A percentile compares a stretch with the other conserved stretches of the same genome.
phyloP scores from a whole-genome alignment of 352 stramenopile genomes.

The Globisporangium abappressorium region DNA sequence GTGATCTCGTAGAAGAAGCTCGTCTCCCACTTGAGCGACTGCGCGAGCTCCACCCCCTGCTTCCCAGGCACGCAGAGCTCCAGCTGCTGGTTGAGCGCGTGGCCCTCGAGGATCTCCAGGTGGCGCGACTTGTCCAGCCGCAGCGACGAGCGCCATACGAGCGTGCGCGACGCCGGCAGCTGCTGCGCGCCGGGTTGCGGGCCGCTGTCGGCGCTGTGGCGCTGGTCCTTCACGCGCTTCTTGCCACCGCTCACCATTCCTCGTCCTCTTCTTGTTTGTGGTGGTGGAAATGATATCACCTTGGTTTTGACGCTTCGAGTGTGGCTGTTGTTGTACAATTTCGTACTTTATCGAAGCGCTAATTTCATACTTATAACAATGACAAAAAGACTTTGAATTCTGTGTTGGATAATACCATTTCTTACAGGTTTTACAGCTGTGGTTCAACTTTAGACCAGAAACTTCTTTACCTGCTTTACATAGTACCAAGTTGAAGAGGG shows the following conservation, averaged over 20 bases:
- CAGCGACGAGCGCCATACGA: slow-evolving; percentile 70
- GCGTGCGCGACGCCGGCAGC: slow-evolving; percentile 30
- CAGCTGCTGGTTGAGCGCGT: slow-evolving; percentile 67
- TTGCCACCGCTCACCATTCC: slow-evolving; percentile 69
- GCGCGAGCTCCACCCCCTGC: slow-evolving; percentile 29
- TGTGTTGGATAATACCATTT: background rate
- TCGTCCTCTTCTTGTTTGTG: slow-evolving; percentile 13
- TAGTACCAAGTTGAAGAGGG: background rate
- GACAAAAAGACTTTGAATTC: no score
- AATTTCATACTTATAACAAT: background rate
- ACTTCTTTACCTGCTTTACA: background rate
- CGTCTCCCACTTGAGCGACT: slow-evolving; percentile 70
- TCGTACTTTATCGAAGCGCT: background rate
- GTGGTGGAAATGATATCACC: background rate
- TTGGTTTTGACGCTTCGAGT: slow-evolving; percentile 3
- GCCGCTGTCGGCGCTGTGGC: slow-evolving; percentile 16
- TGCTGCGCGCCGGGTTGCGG: slow-evolving; percentile 12
- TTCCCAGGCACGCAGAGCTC: slow-evolving; percentile 54
- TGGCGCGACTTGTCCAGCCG: slow-evolving; percentile 45
- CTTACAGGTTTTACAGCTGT: background rate
- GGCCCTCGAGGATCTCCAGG: slow-evolving; percentile 34
- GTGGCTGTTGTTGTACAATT: background rate
- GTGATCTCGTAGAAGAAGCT: slow-evolving; percentile 82
- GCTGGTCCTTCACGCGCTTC: slow-evolving; percentile 34
- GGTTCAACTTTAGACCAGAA: no score